These are phyloP conservation scores for Boletus semigastroideus DNA, from an alignment of 1,284 basidiomycete species.

Conservation along the genomic window DNA sequence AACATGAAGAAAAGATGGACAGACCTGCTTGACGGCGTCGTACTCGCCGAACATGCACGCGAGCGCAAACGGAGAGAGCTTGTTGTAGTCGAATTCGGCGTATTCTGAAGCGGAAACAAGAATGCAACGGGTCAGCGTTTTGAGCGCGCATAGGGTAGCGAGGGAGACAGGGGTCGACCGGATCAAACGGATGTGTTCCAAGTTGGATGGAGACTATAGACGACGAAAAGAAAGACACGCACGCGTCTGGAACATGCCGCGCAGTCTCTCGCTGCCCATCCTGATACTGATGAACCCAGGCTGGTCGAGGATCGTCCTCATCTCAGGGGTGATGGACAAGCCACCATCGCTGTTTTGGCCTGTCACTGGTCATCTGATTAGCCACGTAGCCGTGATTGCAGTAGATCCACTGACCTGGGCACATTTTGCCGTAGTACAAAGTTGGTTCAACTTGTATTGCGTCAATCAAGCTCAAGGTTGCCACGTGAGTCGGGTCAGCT, in stretches of 20 bases:
- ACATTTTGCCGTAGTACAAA: conserved; percentile 7
- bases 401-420: conserved; percentile 5
- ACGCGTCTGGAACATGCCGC: conserved; percentile 41
- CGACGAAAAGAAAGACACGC: conserved; percentile 6
- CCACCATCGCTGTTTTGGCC: conserved; percentile 26
- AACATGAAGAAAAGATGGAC: conserved; percentile 1
- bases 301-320: conserved; percentile 37
- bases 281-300: conserved; percentile 36
- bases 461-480: too few relatives aligned
- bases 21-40: conserved; percentile 32
- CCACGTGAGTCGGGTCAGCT: background rate
- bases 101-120: conserved; percentile 16
- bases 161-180: background rate
- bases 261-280: conserved; percentile 37
- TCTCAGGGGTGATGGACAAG: conserved; percentile 38
- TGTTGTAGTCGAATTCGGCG: conserved; percentile 22
- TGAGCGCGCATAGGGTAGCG: background rate
- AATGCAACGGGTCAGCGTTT: background rate
- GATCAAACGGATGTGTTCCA: background rate
- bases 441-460: background rate
- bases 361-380: conserved; percentile 8
- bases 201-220: background rate
- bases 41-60: conserved; percentile 39
- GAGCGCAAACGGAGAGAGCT: conserved; percentile 39
- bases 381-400: background rate